phyloP scores from a whole-genome alignment of 2,329 filamentous ascomycete species.

The Cladosporium sp. region DNA sequence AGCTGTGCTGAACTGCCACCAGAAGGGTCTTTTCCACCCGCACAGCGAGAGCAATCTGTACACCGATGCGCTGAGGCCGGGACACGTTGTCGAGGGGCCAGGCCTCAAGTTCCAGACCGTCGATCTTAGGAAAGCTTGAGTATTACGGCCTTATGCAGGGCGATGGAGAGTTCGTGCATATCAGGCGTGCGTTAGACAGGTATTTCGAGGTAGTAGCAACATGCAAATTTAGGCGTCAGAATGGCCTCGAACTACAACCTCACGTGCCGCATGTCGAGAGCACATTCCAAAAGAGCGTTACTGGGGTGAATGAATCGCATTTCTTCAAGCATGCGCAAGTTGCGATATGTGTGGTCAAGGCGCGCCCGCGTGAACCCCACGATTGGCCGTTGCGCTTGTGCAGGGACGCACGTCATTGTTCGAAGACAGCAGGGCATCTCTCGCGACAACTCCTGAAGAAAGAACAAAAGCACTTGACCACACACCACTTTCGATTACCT shows the following conservation, averaged over 20 bases:
- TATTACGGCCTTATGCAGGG: slow-evolving; percentile 1
- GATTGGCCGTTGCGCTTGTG: slow-evolving; percentile 5
- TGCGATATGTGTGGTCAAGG: background rate
- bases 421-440: background rate
- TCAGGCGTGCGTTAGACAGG: background rate
- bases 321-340: background rate
- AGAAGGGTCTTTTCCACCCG: slow-evolving; percentile 82
- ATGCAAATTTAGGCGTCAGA: background rate
- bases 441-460: slow-evolving; percentile 9
- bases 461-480: background rate
- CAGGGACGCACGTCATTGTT: slow-evolving; percentile 9
- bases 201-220: background rate
- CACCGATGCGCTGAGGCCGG: slow-evolving; percentile 65
- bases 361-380: slow-evolving; percentile 3
- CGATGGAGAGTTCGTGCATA: background rate
- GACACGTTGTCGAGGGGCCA: slow-evolving; percentile 61
- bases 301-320: background rate
- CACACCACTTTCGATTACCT: too few relatives aligned
- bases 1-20: slow-evolving; percentile 76
- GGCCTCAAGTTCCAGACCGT: slow-evolving; percentile 65
- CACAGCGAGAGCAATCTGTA: slow-evolving; percentile 73
- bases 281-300: background rate
- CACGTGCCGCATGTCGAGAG: background rate
- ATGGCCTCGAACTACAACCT: background rate
- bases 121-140: slow-evolving; percentile 54